phyloP scores from a whole-genome alignment of 1,284 basidiomycete genomes.

The Papiliotrema laurentii region DNA sequence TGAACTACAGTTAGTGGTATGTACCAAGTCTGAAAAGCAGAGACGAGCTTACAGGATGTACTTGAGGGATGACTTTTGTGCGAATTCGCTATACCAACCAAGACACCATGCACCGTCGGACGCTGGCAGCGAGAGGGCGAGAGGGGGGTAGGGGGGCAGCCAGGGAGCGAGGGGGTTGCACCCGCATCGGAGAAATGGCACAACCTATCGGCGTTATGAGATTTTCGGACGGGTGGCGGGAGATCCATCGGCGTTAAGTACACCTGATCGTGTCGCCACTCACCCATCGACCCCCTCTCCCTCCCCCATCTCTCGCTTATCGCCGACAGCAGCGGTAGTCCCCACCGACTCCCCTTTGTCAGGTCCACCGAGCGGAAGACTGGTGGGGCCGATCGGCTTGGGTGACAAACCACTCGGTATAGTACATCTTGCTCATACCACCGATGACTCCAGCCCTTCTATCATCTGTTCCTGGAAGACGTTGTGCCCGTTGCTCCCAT shows the following conservation, averaged over 20 bases:
- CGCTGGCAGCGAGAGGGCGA: neutral
- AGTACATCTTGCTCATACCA: too few species aligned
- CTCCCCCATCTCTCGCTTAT: neutral
- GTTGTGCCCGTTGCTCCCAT: too few species aligned
- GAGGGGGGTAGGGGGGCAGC: too few species aligned
- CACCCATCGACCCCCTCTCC: neutral
- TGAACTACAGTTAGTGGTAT: neutral
- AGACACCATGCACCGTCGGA: neutral
- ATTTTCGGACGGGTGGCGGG: neutral
- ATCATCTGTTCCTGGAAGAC: too few species aligned
- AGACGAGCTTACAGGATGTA: neutral
- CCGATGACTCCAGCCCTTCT: too few species aligned
- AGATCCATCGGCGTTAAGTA: neutral
- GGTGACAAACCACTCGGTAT: too few species aligned
- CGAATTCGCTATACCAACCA: neutral
- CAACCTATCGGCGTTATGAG: neutral
- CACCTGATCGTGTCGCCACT: neutral
- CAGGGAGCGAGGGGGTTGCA: too few species aligned
- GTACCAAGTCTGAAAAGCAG: neutral
- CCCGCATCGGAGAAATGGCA: neutral
- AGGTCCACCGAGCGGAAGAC: too few species aligned
- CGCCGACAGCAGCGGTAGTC: neutral
- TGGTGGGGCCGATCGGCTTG: too few species aligned
- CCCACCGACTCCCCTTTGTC: neutral
- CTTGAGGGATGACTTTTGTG: neutral